Percentiles rank a stretch among this genome's conserved stretches.
phyloP scores from a whole-genome alignment of 441 rosid species.

The Daphne laureola region DNA sequence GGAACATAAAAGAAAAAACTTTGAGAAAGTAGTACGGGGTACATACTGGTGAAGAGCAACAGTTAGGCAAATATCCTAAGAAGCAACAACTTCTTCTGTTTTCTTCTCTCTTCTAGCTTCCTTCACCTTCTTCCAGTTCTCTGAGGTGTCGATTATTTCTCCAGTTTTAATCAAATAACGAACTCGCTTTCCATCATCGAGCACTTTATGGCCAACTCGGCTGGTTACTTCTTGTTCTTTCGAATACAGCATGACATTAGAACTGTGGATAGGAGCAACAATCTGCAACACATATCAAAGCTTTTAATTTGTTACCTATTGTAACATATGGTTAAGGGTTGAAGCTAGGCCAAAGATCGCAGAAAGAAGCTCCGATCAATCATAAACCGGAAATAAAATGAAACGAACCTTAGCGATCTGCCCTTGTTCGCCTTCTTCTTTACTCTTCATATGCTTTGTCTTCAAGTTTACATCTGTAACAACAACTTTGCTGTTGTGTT shows the following conservation, averaged over 20 bases:
- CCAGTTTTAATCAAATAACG: slow-evolving; percentile 83
- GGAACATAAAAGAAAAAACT: no score
- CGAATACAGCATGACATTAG: slow-evolving; percentile 90
- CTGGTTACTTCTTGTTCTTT: slow-evolving; percentile 72
- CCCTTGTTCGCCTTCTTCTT: slow-evolving; percentile 80
- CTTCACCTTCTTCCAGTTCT: slow-evolving; percentile 74
- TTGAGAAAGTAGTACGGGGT: no score
- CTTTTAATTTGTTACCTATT: neutral
- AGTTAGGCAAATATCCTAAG: slow-evolving; percentile 5
- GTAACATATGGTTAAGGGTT: neutral
- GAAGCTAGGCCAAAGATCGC: neutral
- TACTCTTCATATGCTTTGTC: slow-evolving; percentile 88
- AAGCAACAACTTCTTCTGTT: slow-evolving; percentile 36
- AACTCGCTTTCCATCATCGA: slow-evolving; percentile 66
- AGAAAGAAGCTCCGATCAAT: neutral
- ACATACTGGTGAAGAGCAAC: no score
- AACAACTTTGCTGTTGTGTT: slow-evolving; percentile 69
- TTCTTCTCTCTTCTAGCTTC: slow-evolving; percentile 45
- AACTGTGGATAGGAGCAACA: slow-evolving; percentile 93
- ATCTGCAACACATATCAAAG: slow-evolving; percentile 43
- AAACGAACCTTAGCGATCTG: slow-evolving; percentile 75
- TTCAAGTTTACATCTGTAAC: slow-evolving; percentile 73
- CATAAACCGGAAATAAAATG: neutral
- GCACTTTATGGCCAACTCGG: slow-evolving; percentile 76
- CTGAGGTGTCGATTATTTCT: slow-evolving; percentile 61